Evolutionary conservation across 2,329 filamentous ascomycete genomes (phyloP), one percentile per base, ranked within the genome.

Genomic region (Fusarium oligoseptatum): DNA sequence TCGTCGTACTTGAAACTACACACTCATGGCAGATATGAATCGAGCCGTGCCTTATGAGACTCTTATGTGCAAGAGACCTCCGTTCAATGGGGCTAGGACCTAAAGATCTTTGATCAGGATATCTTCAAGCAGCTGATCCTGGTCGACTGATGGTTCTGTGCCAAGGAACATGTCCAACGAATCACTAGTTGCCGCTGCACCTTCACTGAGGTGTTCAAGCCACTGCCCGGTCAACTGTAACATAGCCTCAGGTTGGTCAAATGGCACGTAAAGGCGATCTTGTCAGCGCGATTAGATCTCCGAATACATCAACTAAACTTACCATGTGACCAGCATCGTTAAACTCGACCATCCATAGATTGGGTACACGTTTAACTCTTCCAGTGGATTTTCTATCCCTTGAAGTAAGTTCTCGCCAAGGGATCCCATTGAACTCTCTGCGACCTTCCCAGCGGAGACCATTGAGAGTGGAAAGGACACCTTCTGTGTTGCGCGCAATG

Each of bases 291-390:
- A 41, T 41, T n/a, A 41, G 17, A n/a, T n/a, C 9, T 41, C 4
- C 10, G n/a, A 41, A n/a, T 3, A 4, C 4, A n/a, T n/a, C 0
- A 5, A 6, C n/a, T n/a, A n/a, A 41, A 9, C 17, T n/a, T n/a
- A 41, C 37, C 37, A n/a, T 41, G 17, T 41, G 37, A n/a, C 17
- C 37, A 41, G 37, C 37, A 41, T 41, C 37, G 4, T 41, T 11
- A 41, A 41, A 41, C 37, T 41, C 37, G 17, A 10, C 37, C 37
- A 41, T 41, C 37, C 37, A 41, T 10, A 41, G 37, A 11, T n/a
- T 41, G 9, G 37, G 37, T 41, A 41, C 37, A n/a, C 37, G 37
- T 41, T 41, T 41, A 4, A 41, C 37, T 41, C 37, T 41, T 41
- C 37, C 37, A 41, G 17, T 3, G 17, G 37, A n/a, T 4, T 5